Percentiles rank a stretch among this genome's conserved stretches.
phyloP scores from a whole-genome alignment of 352 stramenopile genomes.

The Globisporangium rhizosaccharum region DNA sequence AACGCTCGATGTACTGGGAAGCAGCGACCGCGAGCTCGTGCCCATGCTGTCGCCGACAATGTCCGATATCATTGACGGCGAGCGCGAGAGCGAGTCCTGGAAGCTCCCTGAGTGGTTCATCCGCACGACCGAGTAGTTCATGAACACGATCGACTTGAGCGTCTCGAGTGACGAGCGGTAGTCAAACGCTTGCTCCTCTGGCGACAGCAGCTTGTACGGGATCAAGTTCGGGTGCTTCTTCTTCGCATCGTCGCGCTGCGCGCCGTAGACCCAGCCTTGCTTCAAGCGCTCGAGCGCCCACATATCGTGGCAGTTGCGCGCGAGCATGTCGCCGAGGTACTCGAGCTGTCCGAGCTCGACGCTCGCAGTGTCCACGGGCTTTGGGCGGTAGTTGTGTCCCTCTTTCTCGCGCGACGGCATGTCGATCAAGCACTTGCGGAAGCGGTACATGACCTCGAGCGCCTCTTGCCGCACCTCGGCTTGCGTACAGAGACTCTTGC shows the following conservation, averaged over 20 bases:
- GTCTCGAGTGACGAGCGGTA: slow-evolving; percentile 85
- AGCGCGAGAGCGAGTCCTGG: slow-evolving; percentile 59
- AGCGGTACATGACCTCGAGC: slow-evolving; percentile 85
- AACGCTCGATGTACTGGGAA: slow-evolving; percentile 13
- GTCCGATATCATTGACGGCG: slow-evolving; percentile 61
- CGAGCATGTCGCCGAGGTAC: slow-evolving; percentile 68
- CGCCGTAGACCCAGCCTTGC: slow-evolving; percentile 77
- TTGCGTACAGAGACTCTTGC: slow-evolving; percentile 61
- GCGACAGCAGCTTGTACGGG: slow-evolving; percentile 73
- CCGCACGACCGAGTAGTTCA: slow-evolving; percentile 82
- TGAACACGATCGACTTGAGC: slow-evolving; percentile 85
- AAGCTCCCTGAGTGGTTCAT: slow-evolving; percentile 51
- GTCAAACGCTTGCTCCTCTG: slow-evolving; percentile 81
- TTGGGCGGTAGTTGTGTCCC: slow-evolving; percentile 82
- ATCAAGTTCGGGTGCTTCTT: slow-evolving; percentile 82
- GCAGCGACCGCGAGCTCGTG: slow-evolving; percentile 17
- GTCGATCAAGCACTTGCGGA: slow-evolving; percentile 84
- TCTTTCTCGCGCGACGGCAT: slow-evolving; percentile 88
- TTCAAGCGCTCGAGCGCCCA: slow-evolving; percentile 82
- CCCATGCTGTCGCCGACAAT: slow-evolving; percentile 18
- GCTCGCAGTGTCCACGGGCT: slow-evolving; percentile 72
- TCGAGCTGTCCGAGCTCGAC: slow-evolving; percentile 72
- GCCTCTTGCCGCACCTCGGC: slow-evolving; percentile 69
- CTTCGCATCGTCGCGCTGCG: slow-evolving; percentile 58
- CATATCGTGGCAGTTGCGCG: slow-evolving; percentile 85